These are phyloP conservation scores for Penicillium rolfsii DNA, from an alignment of 2,329 filamentous ascomycete species.

Conservation along the genomic window DNA sequence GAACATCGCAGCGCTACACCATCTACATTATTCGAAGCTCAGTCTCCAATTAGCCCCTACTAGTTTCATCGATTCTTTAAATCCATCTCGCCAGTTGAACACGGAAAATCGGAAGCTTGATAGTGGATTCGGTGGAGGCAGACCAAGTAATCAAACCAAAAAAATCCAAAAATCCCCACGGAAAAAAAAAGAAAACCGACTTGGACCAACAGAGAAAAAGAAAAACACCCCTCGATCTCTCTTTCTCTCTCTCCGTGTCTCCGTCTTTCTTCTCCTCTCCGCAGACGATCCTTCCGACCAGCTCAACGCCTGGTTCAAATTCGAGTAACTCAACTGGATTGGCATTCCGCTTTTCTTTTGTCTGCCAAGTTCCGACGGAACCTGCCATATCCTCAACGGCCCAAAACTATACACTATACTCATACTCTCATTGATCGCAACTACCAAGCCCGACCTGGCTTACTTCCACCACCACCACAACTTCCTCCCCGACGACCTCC, in stretches of 20 bases:
- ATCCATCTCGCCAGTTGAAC: neutral
- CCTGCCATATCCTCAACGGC: neutral
- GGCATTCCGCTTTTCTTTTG: neutral
- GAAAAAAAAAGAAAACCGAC: slow-evolving; percentile 20
- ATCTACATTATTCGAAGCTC: neutral
- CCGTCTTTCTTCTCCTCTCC: neutral
- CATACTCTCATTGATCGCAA: neutral
- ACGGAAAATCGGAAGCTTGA: slow-evolving; percentile 8
- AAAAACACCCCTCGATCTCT: slow-evolving; percentile 35
- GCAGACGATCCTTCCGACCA: neutral
- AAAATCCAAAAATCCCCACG: slow-evolving; percentile 19
- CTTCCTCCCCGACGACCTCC: neutral
- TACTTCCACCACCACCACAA: neutral
- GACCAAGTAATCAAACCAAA: slow-evolving; percentile 13
- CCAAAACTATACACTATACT: neutral
- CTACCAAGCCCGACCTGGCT: neutral
- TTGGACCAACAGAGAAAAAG: slow-evolving; percentile 43
- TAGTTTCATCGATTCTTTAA: too few relatives aligned
- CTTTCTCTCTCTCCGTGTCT: neutral
- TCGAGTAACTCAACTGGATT: neutral
- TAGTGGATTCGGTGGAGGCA: slow-evolving; percentile 40
- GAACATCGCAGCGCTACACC: neutral
- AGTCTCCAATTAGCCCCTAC: neutral
- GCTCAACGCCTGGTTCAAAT: neutral
- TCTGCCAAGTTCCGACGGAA: neutral